Conservation (phyloP, 148 eudicot species). For the Spergularia bocconei region DNA sequence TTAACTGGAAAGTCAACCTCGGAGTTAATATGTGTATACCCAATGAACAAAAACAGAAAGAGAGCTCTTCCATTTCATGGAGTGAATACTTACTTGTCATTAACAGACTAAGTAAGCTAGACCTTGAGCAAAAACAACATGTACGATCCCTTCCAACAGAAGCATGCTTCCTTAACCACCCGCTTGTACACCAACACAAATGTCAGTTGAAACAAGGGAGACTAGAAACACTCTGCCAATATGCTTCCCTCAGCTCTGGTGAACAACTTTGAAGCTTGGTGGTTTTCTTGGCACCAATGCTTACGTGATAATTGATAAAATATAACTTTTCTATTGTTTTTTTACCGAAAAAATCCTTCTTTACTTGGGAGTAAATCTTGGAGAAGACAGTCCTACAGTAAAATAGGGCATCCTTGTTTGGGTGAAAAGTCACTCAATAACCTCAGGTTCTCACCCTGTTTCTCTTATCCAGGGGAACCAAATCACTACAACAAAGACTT, state of each 20-base stretch:
- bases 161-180: not conserved
- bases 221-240: not conserved
- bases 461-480: not conserved
- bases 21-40: no score
- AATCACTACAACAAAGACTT: not conserved
- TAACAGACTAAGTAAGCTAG: not conserved
- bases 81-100: no score
- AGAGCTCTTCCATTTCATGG: no score
- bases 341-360: no score
- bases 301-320: no score
- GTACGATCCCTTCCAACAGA: not conserved
- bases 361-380: not conserved
- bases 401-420: not conserved
- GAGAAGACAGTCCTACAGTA: not conserved
- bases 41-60: no score
- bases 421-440: not conserved
- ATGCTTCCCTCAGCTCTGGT: no score
- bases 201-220: not conserved
- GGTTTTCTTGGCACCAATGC: no score
- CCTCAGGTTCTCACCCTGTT: not conserved
- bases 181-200: not conserved
- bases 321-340: no score
- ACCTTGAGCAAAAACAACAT: not conserved
- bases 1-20: no score
- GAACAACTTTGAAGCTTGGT: no score